Evolutionary conservation across 805 yeast species (phyloP), one percentile per base, ranked within the genome.

Genomic region (Groenewaldozyma salmanticensis): DNA sequence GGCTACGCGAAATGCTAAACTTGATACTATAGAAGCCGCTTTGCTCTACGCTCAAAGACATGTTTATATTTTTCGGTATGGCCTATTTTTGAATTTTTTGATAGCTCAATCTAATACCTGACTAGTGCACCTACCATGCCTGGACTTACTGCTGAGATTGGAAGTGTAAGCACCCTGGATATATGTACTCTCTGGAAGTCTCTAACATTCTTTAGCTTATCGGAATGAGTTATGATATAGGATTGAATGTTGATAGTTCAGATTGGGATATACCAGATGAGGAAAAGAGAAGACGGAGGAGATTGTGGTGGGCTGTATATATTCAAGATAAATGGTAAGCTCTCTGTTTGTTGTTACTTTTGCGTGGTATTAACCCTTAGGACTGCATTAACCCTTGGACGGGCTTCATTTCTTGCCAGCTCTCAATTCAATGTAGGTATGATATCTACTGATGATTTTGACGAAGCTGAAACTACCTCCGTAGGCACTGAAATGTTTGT

Each of bases 301-400:
- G 95, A 48, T 61, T 86, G 38, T 94, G 95, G 0, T 86, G 95
- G 95, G 94, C 95, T 1, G 87, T 85, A 3, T 86, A 77, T 68
- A 66, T 80, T 44, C 90, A 84, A 58, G 95, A 87, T 53, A 84
- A 84, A 59, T 86, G 95, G 95, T 68, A 79, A 4, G 67, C 94
- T 1, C 61, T 85, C 38, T 73, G 75, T 38, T 84, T 81, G 51
- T 75, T 86, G 1, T 66, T 94, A 34, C 88, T 92, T 3, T 79
- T 94, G 1, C 90, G 83, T 60, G 67, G 79, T 29, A 70, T 75
- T 15, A 81, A 79, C 4, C 62, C 69, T 43, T 83, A 86, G 29
- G 29, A 24, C 13, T 24, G 29, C n/a, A n/a, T n/a, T n/a, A n/a
- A n/a, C n/a, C n/a, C n/a, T n/a, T n/a, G n/a, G n/a, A n/a, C n/a